These are phyloP conservation scores for Chenopodium quinoa DNA, from an alignment of 148 eudicot species.

Conservation along the genomic window DNA sequence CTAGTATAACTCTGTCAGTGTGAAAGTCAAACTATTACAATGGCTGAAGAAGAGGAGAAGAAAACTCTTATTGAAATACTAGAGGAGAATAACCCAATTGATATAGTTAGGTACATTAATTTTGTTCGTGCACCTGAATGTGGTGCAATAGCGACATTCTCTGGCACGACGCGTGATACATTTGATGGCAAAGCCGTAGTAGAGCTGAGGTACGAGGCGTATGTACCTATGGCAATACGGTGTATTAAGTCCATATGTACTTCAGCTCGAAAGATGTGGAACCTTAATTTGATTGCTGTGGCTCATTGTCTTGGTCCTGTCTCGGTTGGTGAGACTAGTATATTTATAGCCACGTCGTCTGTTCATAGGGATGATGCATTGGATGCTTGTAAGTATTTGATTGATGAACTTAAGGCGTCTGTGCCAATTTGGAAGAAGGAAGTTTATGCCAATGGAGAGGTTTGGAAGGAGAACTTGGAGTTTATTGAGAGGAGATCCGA, in stretches of 20 bases:
- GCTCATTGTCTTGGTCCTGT: conserved; percentile 79
- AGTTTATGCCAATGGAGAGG: conserved; percentile 83
- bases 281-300: conserved; percentile 52
- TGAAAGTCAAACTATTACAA: neutral
- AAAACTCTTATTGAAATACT: conserved; percentile 66
- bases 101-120: conserved; percentile 67
- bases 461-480: conserved; percentile 92
- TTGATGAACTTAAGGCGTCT: conserved; percentile 84
- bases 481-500: conserved; percentile 55
- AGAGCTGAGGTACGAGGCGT: conserved; percentile 92
- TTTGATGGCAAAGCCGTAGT: conserved; percentile 69
- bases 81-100: conserved; percentile 63
- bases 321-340: conserved; percentile 80
- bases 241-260: conserved; percentile 67
- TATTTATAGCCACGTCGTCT: conserved; percentile 69
- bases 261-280: conserved; percentile 63
- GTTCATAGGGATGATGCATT: conserved; percentile 73
- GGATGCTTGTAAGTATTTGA: conserved; percentile 81
- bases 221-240: conserved; percentile 83
- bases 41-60: conserved; percentile 42
- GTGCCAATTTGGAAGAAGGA: conserved; percentile 98
- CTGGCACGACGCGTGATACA: conserved; percentile 86
- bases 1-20: neutral
- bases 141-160: conserved; percentile 84
- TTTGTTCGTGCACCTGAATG: conserved; percentile 68